phyloP scores from a whole-genome alignment of 257 asterid genomes.

The Solanum appendiculatum region DNA sequence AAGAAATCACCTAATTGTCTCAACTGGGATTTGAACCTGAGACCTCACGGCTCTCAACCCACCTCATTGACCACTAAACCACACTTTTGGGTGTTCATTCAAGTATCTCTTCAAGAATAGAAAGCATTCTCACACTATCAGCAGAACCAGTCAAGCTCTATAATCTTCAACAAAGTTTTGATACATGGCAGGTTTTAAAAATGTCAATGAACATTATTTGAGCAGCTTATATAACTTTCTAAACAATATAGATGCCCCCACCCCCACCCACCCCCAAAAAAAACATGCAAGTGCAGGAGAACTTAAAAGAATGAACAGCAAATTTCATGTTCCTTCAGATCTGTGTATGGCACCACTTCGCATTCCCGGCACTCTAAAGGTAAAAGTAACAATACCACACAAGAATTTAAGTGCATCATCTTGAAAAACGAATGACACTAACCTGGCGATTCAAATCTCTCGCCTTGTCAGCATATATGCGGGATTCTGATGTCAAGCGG shows the following conservation, averaged over 20 bases:
- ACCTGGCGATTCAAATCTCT: constrained; percentile 96
- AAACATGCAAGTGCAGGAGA: not conserved
- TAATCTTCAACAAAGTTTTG: not conserved
- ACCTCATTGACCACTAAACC: not conserved
- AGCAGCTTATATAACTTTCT: not conserved
- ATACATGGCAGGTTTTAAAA: not conserved
- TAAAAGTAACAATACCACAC: not conserved
- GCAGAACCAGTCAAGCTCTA: not conserved
- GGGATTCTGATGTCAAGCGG: constrained; percentile 90
- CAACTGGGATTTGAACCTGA: not conserved
- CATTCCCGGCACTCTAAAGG: not conserved
- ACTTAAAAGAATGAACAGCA: not conserved
- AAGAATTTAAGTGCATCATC: not conserved
- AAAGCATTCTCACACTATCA: not conserved
- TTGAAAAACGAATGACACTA: constrained; percentile 4
- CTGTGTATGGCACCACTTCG: not conserved
- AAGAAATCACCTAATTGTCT: too few relatives aligned
- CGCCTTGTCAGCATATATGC: constrained; percentile 81
- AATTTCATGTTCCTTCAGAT: not conserved
- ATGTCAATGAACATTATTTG: not conserved
- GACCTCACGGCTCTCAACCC: not conserved
- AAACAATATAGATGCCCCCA: not conserved
- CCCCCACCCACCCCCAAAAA: not conserved
- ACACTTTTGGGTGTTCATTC: not conserved
- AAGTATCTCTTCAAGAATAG: not conserved